Conservation (phyloP, 2,329 filamentous ascomycete genomes). For the Metarhizium humberi region DNA sequence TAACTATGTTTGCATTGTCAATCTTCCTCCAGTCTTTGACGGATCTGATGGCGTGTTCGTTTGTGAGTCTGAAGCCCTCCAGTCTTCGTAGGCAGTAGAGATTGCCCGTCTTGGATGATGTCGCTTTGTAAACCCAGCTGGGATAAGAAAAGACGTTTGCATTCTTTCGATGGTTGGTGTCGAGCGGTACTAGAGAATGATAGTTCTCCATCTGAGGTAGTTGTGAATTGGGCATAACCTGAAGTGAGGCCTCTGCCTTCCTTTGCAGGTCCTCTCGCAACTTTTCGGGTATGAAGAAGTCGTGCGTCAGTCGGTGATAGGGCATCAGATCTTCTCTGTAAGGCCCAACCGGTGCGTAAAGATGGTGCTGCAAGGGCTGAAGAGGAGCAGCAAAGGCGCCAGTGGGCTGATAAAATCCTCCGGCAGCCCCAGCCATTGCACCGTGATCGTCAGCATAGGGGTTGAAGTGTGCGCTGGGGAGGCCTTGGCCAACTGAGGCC, state of each 20-base stretch:
- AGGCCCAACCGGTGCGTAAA: constrained; percentile 83
- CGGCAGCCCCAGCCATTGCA: constrained; percentile 43
- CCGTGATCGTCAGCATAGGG: constrained; percentile 70
- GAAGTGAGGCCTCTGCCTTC: constrained; percentile 75
- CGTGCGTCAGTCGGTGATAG: constrained; percentile 79
- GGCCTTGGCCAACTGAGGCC: constrained; percentile 40
- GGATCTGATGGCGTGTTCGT: constrained; percentile 77
- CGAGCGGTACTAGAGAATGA: constrained; percentile 83
- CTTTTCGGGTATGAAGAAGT: constrained; percentile 85
- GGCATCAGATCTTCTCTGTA: constrained; percentile 70
- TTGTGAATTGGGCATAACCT: constrained; percentile 70
- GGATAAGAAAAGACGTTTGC: constrained; percentile 74
- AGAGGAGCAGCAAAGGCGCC: constrained; percentile 39
- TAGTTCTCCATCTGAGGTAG: constrained; percentile 78
- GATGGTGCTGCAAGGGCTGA: constrained; percentile 77
- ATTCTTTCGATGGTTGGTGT: constrained; percentile 71
- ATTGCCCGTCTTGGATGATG: constrained; percentile 78
- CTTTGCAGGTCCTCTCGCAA: constrained; percentile 82
- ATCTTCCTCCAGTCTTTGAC: constrained; percentile 87
- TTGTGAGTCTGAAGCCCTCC: constrained; percentile 81
- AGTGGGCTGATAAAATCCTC: constrained; percentile 59
- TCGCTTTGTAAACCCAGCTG: constrained; percentile 93
- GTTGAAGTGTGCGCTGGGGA: constrained; percentile 49
- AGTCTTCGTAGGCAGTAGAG: constrained; percentile 81
- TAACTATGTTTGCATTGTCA: constrained; percentile 71